These are phyloP conservation scores for Fusarium concolor DNA, from an alignment of 2,329 filamentous ascomycete genomes.

Conservation along the genomic window DNA sequence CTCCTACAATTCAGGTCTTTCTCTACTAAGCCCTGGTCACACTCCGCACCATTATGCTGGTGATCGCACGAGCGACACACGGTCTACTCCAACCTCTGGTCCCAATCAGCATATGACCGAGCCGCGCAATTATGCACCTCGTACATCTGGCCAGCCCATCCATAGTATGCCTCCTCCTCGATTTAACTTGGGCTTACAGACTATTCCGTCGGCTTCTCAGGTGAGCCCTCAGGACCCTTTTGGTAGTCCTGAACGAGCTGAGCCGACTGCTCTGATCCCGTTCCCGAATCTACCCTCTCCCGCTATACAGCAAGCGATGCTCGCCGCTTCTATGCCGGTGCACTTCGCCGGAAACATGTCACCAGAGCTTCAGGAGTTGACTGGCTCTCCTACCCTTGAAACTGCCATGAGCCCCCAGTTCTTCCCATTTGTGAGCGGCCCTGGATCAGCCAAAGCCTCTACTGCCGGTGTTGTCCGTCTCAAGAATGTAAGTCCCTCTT, in stretches of 20 bases:
- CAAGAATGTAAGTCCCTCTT: conserved; percentile 58
- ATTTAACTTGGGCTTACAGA: conserved; percentile 48
- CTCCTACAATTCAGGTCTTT: conserved; percentile 26
- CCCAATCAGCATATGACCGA: conserved; percentile 50
- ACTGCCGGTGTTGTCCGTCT: conserved; percentile 62
- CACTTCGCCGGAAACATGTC: conserved; percentile 51
- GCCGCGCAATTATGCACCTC: conserved; percentile 57
- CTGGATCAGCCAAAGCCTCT: conserved; percentile 45
- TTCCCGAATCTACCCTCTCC: conserved; percentile 19
- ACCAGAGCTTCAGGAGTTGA: conserved; percentile 53
- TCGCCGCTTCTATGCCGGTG: conserved; percentile 6
- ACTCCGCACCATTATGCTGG: conserved; percentile 33
- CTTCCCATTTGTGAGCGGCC: conserved; percentile 62
- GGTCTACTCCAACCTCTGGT: conserved; percentile 26
- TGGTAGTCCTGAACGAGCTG: conserved; percentile 6
- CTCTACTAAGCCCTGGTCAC: conserved; percentile 27
- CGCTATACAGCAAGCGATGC: conserved; percentile 31
- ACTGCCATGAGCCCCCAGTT: conserved; percentile 53
- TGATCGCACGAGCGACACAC: not conserved
- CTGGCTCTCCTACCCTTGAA: conserved; percentile 51
- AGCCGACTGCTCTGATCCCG: conserved; percentile 14
- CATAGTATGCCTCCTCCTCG: conserved; percentile 52
- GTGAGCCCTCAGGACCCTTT: conserved; percentile 35
- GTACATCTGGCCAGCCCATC: conserved; percentile 45
- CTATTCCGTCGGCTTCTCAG: not conserved